Evolutionary conservation across 768 basidiomycete genomes (phyloP).

Genomic region (Rhizopogon rudus): DNA sequence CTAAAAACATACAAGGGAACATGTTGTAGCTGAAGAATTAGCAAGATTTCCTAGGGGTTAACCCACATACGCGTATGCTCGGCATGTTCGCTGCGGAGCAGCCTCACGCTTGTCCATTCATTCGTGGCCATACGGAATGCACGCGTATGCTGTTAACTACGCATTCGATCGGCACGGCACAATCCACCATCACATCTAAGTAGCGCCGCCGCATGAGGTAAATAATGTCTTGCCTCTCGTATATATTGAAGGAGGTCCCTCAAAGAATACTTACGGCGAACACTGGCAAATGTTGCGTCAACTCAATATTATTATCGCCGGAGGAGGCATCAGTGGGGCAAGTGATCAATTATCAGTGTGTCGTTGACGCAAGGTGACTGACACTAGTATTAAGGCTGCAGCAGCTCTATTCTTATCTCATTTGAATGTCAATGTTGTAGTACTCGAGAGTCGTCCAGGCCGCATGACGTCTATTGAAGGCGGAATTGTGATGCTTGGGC

Average conservation of each 20-base stretch:
- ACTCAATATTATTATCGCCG: slow-evolving; percentile 21
- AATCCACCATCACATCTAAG: background rate
- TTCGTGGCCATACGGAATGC: too few species aligned
- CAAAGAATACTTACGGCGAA: background rate
- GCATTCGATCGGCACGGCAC: background rate
- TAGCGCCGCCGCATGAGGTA: background rate
- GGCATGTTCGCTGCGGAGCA: too few species aligned
- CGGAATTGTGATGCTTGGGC: slow-evolving; percentile 22
- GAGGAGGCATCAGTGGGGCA: slow-evolving; percentile 24
- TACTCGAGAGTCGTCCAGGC: slow-evolving; percentile 19
- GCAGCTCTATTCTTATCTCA: slow-evolving; percentile 22
- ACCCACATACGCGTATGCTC: too few species aligned
- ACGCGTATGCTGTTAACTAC: background rate
- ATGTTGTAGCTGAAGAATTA: too few species aligned
- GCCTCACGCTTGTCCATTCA: too few species aligned
- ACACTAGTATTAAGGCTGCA: slow-evolving; percentile 8
- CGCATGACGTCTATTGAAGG: slow-evolving; percentile 17
- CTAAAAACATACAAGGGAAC: too few species aligned
- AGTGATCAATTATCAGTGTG: slow-evolving; percentile 5
- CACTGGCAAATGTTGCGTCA: background rate
- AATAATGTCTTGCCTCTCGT: background rate
- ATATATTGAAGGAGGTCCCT: background rate
- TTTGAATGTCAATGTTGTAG: slow-evolving; percentile 9
- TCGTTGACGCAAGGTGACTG: background rate
- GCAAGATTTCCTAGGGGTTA: too few species aligned